A percentile compares a stretch with the other conserved stretches of the same genome.
Evolutionary conservation across 495 filamentous ascomycete species (phyloP).

Genomic region (Aspergillus wentii): DNA sequence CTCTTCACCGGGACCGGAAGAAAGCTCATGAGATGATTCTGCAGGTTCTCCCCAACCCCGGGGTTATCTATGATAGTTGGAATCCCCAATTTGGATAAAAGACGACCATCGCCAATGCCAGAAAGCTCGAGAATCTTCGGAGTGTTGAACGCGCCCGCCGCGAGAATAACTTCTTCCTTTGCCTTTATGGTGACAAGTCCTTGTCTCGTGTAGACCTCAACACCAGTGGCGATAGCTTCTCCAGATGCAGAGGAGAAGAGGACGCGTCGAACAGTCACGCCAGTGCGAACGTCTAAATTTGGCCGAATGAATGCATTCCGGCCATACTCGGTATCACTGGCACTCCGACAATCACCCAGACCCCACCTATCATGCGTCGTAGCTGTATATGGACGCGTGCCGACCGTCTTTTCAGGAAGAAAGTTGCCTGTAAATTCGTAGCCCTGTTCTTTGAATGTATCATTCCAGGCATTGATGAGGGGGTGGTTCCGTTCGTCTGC

Average conservation of each 20-base stretch:
- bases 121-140: constrained; percentile 21
- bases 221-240: constrained; percentile 11
- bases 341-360: no score
- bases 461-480: constrained; percentile 18
- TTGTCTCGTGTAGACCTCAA: constrained; percentile 7
- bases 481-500: constrained; percentile 31
- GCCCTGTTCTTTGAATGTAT: constrained; percentile 16
- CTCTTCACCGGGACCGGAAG: no score
- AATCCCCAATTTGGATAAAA: not conserved
- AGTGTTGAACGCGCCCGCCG: constrained; percentile 58
- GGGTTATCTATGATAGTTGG: not conserved
- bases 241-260: no score
- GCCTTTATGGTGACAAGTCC: constrained; percentile 33
- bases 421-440: constrained; percentile 27
- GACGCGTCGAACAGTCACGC: constrained; percentile 6
- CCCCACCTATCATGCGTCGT: no score
- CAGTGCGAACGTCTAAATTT: no score
- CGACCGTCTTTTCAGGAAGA: constrained; percentile 27
- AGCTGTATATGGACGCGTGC: constrained; percentile 43
- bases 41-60: not conserved
- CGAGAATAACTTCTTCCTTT: constrained; percentile 56
- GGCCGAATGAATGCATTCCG: no score
- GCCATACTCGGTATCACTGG: no score
- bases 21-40: not conserved
- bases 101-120: not conserved